Evolutionary conservation across 306 rosid genomes (phyloP), one percentile per base, ranked within the genome.

Genomic region (Nissolia schottii): DNA sequence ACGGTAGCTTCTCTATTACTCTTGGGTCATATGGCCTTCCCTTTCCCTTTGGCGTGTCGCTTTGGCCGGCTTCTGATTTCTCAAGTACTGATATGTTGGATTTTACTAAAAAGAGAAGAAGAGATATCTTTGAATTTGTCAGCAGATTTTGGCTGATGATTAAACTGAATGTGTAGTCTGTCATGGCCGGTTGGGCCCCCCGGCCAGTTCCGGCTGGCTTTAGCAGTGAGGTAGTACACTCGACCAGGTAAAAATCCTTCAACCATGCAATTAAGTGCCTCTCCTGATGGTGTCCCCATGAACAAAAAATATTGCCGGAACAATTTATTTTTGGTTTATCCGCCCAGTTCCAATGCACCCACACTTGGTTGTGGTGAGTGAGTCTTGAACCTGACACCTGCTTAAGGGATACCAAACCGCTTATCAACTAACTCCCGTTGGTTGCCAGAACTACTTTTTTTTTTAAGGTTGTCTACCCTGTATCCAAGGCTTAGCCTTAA

Each of bases 51-150:
- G n/a, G n/a, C n/a, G n/a, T 12, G 12, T 67, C 15, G 19, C 19
- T 51, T 45, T 46, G 18, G 37, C 32, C 28, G 58, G 43, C 3
- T 53, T 35, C 11, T 5, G 2, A 35, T 35, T 35, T 35, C 31
- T n/a, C 20, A 69, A 22, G 38, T 38, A 54, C 75, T 12, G 2
- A 0, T 27, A 40, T 27, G 25, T 48, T 48, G 53, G 70, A 46
- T 20, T 48, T 49, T 29, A 43, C 18, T 46, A 14, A 46, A 72
- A 73, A 9, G 61, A 60, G 28, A 25, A 41, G 25, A 45, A n/a
- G n/a, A n/a, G n/a, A n/a, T n/a, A n/a, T 73, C 62, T 49, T 73
- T 35, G 53, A 73, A 61, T 49, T 62, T 73, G 70, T 31, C 28
- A 61, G 18, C 24, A 25, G 15, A 23, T 2, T 54, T 54, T 16